Evolutionary conservation across 345 rosid species (phyloP), one percentile per base, ranked within the genome.

Genomic region (Sisymbrium irio): DNA sequence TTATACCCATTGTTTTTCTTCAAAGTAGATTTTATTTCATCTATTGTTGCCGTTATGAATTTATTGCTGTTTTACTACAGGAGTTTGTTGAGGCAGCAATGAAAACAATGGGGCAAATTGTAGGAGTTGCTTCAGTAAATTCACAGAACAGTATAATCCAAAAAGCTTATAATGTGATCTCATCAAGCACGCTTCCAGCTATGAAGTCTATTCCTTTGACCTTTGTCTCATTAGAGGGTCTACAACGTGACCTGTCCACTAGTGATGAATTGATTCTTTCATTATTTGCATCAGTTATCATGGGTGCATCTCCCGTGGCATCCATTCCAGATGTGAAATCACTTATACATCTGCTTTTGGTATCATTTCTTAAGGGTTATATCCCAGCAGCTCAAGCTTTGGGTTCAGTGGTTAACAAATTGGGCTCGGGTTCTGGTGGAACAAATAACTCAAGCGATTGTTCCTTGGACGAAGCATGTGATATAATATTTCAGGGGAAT

Each of bases 321-420:
- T 72, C 59, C 58, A 64, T 89, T 80, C 92, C 97, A 9, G 86
- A 90, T 81, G 76, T 80, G 35, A 92, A 84, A 79, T 51, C 75
- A 56, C 65, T 82, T 22, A 19, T 83, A 51, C 75, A 63, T 41
- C 56, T 88, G 50, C 83, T 92, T 77, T 62, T 82, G 78, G 67
- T 66, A 71, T 50, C 79, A 58, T 61, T 86, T 41, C 83, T 85
- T 65, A 81, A 74, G 82, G 97, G 97, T 58, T 75, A 77, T 80
- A 73, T 82, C 75, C 76, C 76, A 53, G 85, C 97, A 60, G 96
- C 93, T 71, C 96, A 92, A 74, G 97, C 97, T 4, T 74, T 92
- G 81, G 95, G 97, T 53, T 89, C 97, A 69, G n/a, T 92, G 62
- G 80, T 92, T 66, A 92, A 95, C 82, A 95, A 95, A 82, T 67